Percentiles rank a stretch among this genome's conserved stretches.
These are phyloP conservation scores for Pestalotiopsis sp. DNA, from an alignment of 2,329 filamentous ascomycete genomes.

Conservation along the genomic window DNA sequence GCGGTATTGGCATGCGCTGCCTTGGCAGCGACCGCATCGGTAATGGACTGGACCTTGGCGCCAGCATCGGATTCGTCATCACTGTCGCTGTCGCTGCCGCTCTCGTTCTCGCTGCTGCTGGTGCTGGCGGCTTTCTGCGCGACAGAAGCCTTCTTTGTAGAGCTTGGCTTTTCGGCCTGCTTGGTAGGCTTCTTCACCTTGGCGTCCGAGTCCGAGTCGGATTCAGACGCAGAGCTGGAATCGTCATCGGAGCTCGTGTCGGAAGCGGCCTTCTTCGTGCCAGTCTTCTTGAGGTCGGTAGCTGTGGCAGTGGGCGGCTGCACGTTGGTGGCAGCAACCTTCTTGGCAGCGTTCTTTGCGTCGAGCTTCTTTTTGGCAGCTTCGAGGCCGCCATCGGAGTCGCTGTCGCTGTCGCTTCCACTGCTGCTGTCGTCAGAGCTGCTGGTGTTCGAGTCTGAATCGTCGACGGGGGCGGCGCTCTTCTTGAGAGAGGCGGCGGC, in stretches of 20 bases:
- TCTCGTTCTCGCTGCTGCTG: conserved; percentile 9
- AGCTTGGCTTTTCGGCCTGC: neutral
- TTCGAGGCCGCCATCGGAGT: conserved; percentile 29
- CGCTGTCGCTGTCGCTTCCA: conserved; percentile 34
- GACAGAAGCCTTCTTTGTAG: neutral
- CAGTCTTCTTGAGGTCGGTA: conserved; percentile 14
- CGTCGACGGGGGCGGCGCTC: conserved; percentile 19
- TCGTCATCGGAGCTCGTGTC: conserved; percentile 7
- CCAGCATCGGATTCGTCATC: conserved; percentile 12
- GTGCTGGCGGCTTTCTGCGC: neutral
- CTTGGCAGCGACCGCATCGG: neutral
- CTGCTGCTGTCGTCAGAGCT: conserved; percentile 29
- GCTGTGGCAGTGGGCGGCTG: conserved; percentile 21
- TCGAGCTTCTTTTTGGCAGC: conserved; percentile 32
- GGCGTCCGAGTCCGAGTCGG: conserved; percentile 10
- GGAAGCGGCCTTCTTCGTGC: conserved; percentile 23
- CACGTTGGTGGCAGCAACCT: conserved; percentile 24
- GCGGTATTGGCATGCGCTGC: neutral
- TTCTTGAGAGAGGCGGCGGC: conserved; percentile 16
- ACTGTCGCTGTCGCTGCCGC: conserved; percentile 9
- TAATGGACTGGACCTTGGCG: conserved; percentile 4
- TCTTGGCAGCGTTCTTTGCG: conserved; percentile 30
- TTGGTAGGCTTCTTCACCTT: neutral
- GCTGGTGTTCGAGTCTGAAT: conserved; percentile 14
- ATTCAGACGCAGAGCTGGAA: conserved; percentile 10